Evolutionary conservation across 2,329 filamentous ascomycete genomes (phyloP), one percentile per base, ranked within the genome.

Genomic region (Nigrograna mackinnonii): DNA sequence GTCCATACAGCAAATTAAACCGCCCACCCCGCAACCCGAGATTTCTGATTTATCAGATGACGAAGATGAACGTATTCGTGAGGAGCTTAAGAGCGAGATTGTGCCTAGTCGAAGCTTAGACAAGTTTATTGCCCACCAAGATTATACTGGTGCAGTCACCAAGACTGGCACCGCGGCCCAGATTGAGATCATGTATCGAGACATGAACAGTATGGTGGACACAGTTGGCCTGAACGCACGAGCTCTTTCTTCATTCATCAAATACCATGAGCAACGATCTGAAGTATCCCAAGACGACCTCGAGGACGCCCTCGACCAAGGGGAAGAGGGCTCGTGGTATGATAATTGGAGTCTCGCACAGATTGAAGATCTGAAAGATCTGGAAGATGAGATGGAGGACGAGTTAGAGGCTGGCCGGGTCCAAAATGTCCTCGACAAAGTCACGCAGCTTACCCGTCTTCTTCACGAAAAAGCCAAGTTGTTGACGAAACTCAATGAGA

Each of bases 131-230:
- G 84, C 74, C 4, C 73, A 76, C 39, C 69, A 75, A 35, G 73
- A 77, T 35, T 77, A 76, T 43, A 50, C 53, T 9, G 69, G 69
- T 24, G 47, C 49, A 4, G 54, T 62, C 5, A 64, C 55, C 18
- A 76, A 71, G 46, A 57, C 64, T 22, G 76, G 74, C 6, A 58
- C 67, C 33, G 65, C 71, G 20, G 74, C 70, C 19, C 68, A 77
- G 53, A 75, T 79, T 42, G 74, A 79, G 55, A 69, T 69, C 38
- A 60, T 79, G 38, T 94, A 89, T 64, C 80, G 86, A 33, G 89
- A 92, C 57, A 88, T 92, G 63, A 92, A 94, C 66, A 88, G 88
- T 11, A 99, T 97, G 94, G 85, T 99, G 32, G 90, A 96, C 57
- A 92, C 89, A 0, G 74, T 97, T 30, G 92, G 92, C 7, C 79